phyloP scores from a whole-genome alignment of 2,329 filamentous ascomycete genomes.

The Microsporum canis region DNA sequence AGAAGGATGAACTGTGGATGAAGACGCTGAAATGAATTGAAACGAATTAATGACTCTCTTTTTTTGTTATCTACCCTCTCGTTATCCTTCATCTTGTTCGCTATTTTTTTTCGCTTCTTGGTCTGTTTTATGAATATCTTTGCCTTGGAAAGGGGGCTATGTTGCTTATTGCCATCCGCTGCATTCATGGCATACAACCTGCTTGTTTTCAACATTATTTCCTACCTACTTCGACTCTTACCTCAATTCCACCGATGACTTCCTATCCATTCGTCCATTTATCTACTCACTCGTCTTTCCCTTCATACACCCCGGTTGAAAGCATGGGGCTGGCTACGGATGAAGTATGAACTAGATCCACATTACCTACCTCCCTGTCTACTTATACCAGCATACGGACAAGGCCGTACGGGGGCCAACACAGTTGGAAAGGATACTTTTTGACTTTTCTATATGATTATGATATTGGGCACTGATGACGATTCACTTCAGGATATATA shows the following conservation, averaged over 20 bases:
- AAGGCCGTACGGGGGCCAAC: too few species aligned
- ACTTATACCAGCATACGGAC: too few species aligned
- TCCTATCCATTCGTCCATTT: too few species aligned
- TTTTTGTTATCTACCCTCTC: not conserved
- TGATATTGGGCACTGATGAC: too few species aligned
- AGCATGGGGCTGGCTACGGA: too few species aligned
- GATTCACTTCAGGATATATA: too few species aligned
- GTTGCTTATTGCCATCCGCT: slow-evolving; percentile 1
- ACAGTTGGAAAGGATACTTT: too few species aligned
- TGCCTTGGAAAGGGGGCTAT: not conserved
- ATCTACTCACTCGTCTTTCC: too few species aligned
- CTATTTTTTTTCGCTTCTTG: slow-evolving; percentile 4
- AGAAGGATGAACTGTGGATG: not conserved
- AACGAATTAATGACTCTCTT: not conserved
- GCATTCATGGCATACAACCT: not conserved
- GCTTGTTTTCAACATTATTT: not conserved
- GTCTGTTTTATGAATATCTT: slow-evolving; percentile 1
- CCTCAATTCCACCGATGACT: not conserved
- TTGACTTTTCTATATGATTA: too few species aligned
- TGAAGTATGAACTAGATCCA: too few species aligned
- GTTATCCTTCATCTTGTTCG: not conserved
- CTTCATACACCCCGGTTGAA: too few species aligned
- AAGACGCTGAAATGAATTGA: slow-evolving; percentile 2
- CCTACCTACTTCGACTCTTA: not conserved
- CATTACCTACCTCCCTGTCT: too few species aligned